A percentile compares a stretch with the other conserved stretches of the same genome.
Conservation (phyloP, 352 stramenopile genomes). For the Phytophthora fragariae region DNA sequence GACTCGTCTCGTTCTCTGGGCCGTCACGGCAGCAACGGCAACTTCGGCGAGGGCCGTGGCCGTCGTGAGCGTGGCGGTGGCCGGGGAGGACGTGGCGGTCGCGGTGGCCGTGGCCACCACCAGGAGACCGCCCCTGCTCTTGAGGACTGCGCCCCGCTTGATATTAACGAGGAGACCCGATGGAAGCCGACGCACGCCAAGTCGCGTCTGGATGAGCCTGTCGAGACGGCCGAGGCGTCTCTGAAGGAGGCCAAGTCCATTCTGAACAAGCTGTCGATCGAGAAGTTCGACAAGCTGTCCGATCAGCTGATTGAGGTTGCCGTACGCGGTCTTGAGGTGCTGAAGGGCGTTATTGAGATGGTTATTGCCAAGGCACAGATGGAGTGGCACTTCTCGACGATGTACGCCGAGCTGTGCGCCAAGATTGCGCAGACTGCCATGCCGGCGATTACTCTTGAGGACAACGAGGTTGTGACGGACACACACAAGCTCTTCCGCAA, state of each 20-base stretch:
- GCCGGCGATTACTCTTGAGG: slow-evolving; percentile 71
- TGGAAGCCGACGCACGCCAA: slow-evolving; percentile 84
- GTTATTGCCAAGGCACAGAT: slow-evolving; percentile 96
- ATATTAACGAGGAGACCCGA: slow-evolving; percentile 85
- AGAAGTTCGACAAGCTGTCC: slow-evolving; percentile 97
- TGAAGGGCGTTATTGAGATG: slow-evolving; percentile 92
- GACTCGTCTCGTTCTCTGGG: slow-evolving; percentile 55
- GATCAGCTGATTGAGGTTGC: slow-evolving; percentile 92
- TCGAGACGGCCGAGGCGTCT: slow-evolving; percentile 70
- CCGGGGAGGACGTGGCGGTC: slow-evolving; percentile 51
- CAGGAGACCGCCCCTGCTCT: slow-evolving; percentile 63
- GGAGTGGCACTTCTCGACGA: slow-evolving; percentile 96
- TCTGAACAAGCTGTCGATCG: slow-evolving; percentile 97
- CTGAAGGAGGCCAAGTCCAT: slow-evolving; percentile 92
- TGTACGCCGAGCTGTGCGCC: slow-evolving; percentile 96
- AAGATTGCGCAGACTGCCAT: slow-evolving; percentile 92
- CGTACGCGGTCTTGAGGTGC: slow-evolving; percentile 80
- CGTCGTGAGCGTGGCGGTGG: slow-evolving; percentile 51
- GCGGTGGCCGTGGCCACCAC: slow-evolving; percentile 49
- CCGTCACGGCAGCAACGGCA: slow-evolving; percentile 53
- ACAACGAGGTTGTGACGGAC: slow-evolving; percentile 68
- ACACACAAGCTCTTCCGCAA: slow-evolving; percentile 95
- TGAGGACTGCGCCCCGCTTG: slow-evolving; percentile 69
- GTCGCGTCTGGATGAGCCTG: slow-evolving; percentile 54
- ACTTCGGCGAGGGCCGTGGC: slow-evolving; percentile 47